phyloP scores from a whole-genome alignment of 768 basidiomycete genomes.

The Trametes maxima region DNA sequence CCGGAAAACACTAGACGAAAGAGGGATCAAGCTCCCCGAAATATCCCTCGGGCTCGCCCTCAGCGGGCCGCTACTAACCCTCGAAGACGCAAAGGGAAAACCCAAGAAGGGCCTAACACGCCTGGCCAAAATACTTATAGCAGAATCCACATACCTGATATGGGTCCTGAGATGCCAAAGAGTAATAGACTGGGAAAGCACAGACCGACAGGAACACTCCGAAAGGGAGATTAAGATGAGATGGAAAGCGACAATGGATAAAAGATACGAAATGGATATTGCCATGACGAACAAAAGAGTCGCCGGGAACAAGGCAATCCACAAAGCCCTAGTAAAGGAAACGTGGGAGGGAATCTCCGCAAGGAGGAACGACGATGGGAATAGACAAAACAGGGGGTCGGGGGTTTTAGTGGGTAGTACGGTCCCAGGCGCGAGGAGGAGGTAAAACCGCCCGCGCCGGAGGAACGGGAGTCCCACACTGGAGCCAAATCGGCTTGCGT shows the following conservation, averaged over 20 bases:
- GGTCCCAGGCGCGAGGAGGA: not conserved
- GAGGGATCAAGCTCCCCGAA: not conserved
- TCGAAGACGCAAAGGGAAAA: not conserved
- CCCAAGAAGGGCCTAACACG: not conserved
- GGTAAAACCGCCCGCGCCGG: not conserved
- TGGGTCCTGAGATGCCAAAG: slow-evolving; percentile 22
- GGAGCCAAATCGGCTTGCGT: not conserved
- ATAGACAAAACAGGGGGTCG: not conserved
- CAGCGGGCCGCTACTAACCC: not conserved
- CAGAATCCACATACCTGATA: slow-evolving; percentile 14
- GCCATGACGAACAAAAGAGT: not conserved
- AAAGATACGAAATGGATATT: not conserved
- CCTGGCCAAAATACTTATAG: slow-evolving; percentile 1
- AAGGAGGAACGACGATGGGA: not conserved
- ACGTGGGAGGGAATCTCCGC: not conserved
- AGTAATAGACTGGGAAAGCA: not conserved
- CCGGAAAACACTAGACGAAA: not conserved
- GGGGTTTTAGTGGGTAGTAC: not conserved
- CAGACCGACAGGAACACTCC: not conserved
- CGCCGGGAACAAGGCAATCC: not conserved
- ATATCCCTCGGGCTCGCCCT: slow-evolving; percentile 7
- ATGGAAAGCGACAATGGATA: not conserved
- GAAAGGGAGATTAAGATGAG: not conserved
- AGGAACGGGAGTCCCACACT: not conserved
- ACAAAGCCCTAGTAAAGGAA: not conserved